Base-by-base conservation (phyloP, 208 protist species). In the Porcisia hertigi region DNA sequence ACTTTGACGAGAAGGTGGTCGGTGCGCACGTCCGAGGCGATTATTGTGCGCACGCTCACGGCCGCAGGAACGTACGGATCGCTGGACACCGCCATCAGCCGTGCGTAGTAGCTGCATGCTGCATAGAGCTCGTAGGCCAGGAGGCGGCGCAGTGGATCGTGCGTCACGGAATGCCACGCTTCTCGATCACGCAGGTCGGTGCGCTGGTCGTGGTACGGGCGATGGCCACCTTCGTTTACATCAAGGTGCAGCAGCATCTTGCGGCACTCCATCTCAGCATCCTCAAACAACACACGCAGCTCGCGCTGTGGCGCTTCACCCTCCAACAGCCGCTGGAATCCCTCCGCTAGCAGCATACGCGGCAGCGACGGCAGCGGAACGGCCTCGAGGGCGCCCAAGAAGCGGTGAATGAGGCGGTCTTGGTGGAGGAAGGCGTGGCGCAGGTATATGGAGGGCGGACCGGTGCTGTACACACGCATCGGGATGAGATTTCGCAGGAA, bases 321-420 rank as follows among this genome's bases (percentile, higher is more conserved):
- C 23, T 95, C 90, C 14, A 97, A 72, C 79, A 97, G 60, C 39
- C 79, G 77, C 74, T 97, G 93, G 58, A 97, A 87, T 3, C 81
- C 93, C 74, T 97, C 91, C 5, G 93, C 93, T 2, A 95, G 73
- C n/a, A 97, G 80, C 81, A 97, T 85, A 59, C 93, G 93, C 20
- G 91, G 93, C 45, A 86, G 75, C 25, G 87, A 77, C 23, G 93
- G 93, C 36, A 96, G 86, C 55, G 82, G 83, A n/a, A 91, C 91
- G n/a, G 82, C 66, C 76, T 94, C 89, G 45, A 95, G 79, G 8
- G 89, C 76, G 47, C 80, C 80, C 11, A 95, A 74, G 59, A 95
- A 76, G 49, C 82, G 83, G 2, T 67, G 65, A 60, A 95, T 91
- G 54, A 97, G 86, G 18, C 65, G 41, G 2, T 95, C 86, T 47